These are phyloP conservation scores for Porphyrellus sp. DNA, from an alignment of 1,284 basidiomycete genomes.

Conservation along the genomic window DNA sequence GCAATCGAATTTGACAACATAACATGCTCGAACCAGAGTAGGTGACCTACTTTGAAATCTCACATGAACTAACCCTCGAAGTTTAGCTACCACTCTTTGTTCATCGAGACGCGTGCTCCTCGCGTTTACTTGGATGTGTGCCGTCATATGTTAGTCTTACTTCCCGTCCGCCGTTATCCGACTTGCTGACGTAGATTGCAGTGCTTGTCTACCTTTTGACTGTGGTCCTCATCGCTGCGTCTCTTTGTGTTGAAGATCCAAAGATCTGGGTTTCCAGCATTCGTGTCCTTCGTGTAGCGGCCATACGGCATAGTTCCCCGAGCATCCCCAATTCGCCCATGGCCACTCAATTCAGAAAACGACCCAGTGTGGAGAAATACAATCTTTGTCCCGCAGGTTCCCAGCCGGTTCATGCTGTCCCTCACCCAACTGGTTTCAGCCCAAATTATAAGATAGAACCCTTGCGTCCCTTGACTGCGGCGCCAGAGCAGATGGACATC, in stretches of 20 bases:
- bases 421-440: constrained; percentile 39
- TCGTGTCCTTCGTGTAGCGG: constrained; percentile 43
- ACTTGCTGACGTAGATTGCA: constrained; percentile 21
- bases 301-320: constrained; percentile 27
- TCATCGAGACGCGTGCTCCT: constrained; percentile 54
- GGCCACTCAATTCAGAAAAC: constrained; percentile 33
- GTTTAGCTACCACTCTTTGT: constrained; percentile 37
- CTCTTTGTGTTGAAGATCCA: constrained; percentile 41
- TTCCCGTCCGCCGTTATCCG: not conserved
- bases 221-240: constrained; percentile 36
- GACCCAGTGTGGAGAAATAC: constrained; percentile 35
- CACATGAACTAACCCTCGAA: constrained; percentile 11
- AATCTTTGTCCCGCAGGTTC: constrained; percentile 44
- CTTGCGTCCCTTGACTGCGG: constrained; percentile 31
- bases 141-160: constrained; percentile 48
- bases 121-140: constrained; percentile 63
- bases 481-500: constrained; percentile 27
- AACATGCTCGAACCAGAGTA: constrained; percentile 20
- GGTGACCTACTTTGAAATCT: not conserved
- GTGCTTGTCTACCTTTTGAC: constrained; percentile 45
- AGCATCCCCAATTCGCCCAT: constrained; percentile 36
- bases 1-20: constrained; percentile 35
- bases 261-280: constrained; percentile 54
- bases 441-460: constrained; percentile 49
- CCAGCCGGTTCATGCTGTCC: constrained; percentile 34